phyloP scores from a whole-genome alignment of 2,329 filamentous ascomycete genomes.

The Trichoderma cornu-damae region DNA sequence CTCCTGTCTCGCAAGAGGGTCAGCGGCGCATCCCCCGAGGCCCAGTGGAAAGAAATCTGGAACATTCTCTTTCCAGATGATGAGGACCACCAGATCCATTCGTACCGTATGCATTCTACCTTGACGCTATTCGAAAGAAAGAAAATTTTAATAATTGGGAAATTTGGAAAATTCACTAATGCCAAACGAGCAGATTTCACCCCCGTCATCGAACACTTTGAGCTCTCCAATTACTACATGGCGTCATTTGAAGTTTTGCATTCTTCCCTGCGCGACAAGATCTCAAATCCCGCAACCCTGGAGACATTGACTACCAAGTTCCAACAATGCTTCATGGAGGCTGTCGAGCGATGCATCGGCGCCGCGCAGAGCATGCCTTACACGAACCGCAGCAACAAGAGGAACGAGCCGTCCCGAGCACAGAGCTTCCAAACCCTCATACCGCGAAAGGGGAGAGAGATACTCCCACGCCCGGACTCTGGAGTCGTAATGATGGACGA shows the following conservation, averaged over 20 bases:
- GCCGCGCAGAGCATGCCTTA: constrained; percentile 37
- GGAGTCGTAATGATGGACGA: constrained; percentile 37
- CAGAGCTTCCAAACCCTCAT: constrained; percentile 23
- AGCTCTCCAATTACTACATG: constrained; percentile 34
- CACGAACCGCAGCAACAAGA: constrained; percentile 39
- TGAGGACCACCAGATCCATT: constrained; percentile 31
- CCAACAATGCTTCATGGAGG: constrained; percentile 39
- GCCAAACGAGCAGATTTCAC: constrained; percentile 32
- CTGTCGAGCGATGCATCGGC: constrained; percentile 34
- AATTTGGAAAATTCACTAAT: not conserved
- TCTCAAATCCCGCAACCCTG: constrained; percentile 35
- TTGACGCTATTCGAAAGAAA: not conserved
- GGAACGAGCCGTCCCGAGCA: constrained; percentile 28
- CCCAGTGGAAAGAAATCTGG: constrained; percentile 41
- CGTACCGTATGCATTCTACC: constrained; percentile 27
- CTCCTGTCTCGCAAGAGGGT: constrained; percentile 37
- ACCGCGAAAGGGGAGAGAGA: constrained; percentile 25
- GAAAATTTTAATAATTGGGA: not conserved
- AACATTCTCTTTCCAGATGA: constrained; percentile 40
- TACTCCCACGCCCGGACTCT: constrained; percentile 34
- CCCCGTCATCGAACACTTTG: constrained; percentile 40
- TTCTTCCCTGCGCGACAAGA: constrained; percentile 34
- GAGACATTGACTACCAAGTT: constrained; percentile 38
- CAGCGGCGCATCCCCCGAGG: constrained; percentile 35
- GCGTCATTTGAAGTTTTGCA: constrained; percentile 33